Conservation (phyloP, 768 basidiomycete species). For the Lentinula boryana region DNA sequence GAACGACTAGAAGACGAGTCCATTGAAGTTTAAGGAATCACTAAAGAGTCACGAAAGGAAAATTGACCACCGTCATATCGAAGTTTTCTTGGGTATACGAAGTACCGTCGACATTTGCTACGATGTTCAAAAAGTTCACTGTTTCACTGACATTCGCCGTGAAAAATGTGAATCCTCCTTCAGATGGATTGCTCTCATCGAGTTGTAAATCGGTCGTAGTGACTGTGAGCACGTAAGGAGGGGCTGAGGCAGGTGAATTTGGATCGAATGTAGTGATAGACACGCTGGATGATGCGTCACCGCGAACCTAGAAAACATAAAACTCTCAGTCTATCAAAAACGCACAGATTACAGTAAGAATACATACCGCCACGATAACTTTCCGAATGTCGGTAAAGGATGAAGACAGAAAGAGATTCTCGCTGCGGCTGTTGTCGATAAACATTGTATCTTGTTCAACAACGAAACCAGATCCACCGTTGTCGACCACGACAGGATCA, state of each 20-base stretch:
- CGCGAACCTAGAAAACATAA: neutral
- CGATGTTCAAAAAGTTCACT: neutral
- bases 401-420: neutral
- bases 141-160: neutral
- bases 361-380: neutral
- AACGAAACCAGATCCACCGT: conserved; percentile 35
- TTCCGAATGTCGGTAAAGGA: neutral
- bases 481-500: conserved; percentile 27
- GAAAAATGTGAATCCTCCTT: neutral
- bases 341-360: neutral
- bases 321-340: neutral
- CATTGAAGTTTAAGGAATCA: neutral
- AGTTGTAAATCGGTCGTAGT: neutral
- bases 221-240: neutral
- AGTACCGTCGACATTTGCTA: neutral
- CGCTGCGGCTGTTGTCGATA: conserved; percentile 17
- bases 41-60: neutral
- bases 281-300: neutral
- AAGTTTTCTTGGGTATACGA: neutral
- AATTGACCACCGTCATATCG: neutral
- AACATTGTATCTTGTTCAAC: conserved; percentile 37
- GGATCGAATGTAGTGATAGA: neutral
- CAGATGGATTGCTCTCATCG: neutral
- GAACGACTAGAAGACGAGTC: neutral
- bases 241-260: neutral